A percentile compares a stretch with the other conserved stretches of the same genome.
Evolutionary conservation across 805 yeast genomes (phyloP).

Genomic region (Yamadazyma philogaea): DNA sequence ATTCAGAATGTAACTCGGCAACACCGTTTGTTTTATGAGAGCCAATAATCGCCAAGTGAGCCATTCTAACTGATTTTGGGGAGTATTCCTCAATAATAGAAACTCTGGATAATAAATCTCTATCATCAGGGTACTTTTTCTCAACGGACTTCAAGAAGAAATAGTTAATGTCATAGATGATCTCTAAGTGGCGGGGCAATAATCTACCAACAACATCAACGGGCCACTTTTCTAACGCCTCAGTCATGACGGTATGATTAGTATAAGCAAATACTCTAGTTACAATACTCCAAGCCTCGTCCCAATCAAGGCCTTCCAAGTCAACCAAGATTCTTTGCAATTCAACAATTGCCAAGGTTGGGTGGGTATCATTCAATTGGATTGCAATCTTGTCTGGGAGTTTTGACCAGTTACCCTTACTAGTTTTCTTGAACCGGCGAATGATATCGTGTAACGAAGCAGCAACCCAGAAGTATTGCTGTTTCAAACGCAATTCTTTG

Average conservation of each 20-base stretch:
- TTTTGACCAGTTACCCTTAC: conserved; percentile 70
- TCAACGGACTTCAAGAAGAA: conserved; percentile 75
- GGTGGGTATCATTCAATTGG: conserved; percentile 93
- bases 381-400: conserved; percentile 86
- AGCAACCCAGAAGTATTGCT: conserved; percentile 95
- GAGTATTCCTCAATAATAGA: conserved; percentile 80
- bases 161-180: conserved; percentile 81
- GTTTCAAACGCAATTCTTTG: conserved; percentile 87
- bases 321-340: conserved; percentile 83
- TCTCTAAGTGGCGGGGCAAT: conserved; percentile 88
- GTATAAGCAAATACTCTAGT: conserved; percentile 84
- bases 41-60: conserved; percentile 84
- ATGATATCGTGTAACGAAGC: conserved; percentile 90
- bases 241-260: conserved; percentile 92
- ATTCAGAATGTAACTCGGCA: conserved; percentile 90
- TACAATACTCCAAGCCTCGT: conserved; percentile 81
- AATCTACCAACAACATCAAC: conserved; percentile 72
- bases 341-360: conserved; percentile 87
- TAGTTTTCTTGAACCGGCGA: conserved; percentile 79
- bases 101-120: conserved; percentile 62
- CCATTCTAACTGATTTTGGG: conserved; percentile 89
- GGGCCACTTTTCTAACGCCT: conserved; percentile 96
- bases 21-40: conserved; percentile 94
- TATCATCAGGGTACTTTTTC: conserved; percentile 70
- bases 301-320: conserved; percentile 78